Evolutionary conservation across 2,329 filamentous ascomycete genomes (phyloP), one percentile per base, ranked within the genome.

Genomic region (Sporothrix inflata): DNA sequence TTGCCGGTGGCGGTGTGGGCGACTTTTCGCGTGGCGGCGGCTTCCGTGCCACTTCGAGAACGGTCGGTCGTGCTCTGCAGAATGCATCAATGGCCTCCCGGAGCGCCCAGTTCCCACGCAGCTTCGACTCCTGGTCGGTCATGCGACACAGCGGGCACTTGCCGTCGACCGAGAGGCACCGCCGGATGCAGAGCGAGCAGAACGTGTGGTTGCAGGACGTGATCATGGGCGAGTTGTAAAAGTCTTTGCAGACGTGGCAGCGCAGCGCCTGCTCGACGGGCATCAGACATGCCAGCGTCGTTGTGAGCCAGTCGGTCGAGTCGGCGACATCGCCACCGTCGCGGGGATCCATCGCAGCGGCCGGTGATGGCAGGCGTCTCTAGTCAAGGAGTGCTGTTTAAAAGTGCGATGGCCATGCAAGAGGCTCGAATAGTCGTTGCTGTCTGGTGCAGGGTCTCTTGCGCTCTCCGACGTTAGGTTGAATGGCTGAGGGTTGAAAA

Each of bases 221-320:
- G 74, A 98, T 91, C 88, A 99, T 96, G 0, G 96, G 96, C 68
- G 94, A 97, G 74, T 90, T 90, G 84, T 93, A 98, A 82, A 98
- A 97, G 81, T 99, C 97, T 80, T 98, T 98, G 88, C 96, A 99
- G 73, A 99, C 92, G 81, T 98, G 93, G 82, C 96, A 99, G 77
- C 96, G 93, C 24, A 99, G 86, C 3, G 94, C 90, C 73, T 92
- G 90, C 78, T 99, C 96, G 74, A 99, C 88, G 16, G 88, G 84
- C 65, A 89, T 85, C 71, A 97, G 87, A 16, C 84, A 84, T 19
- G 88, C 82, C 1, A 97, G 84, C 1, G 90, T 87, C 14, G 93
- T 97, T 12, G 84, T 78, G 6, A 94, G 85, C 93, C 93, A 97
- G 83, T 97, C 93, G 70, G 93, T 94, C n/a, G 92, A 91, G 82